Conservation (phyloP, 257 asterid species). For the Solanum chilense region DNA sequence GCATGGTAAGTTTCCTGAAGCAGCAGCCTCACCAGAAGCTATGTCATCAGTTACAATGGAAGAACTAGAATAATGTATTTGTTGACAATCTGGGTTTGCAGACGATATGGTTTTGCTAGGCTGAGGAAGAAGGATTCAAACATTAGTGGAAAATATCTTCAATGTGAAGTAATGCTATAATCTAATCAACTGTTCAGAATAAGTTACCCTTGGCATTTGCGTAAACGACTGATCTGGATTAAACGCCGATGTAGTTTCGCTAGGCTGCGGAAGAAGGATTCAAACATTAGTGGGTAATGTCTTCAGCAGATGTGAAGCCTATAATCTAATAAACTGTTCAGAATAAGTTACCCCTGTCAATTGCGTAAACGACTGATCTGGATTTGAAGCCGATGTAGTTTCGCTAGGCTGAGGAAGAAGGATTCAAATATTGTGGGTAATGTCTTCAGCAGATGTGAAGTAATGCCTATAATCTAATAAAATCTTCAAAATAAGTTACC, state of each 20-base stretch:
- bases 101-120: neutral
- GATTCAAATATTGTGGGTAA: neutral
- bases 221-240: neutral
- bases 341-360: no score
- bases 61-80: neutral
- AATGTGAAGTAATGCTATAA: neutral
- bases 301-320: no score
- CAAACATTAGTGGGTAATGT: no score
- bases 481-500: slow-evolving; percentile 17
- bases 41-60: slow-evolving; percentile 7
- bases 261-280: no score
- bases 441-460: neutral
- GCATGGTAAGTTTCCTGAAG: neutral
- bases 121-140: slow-evolving; percentile 15
- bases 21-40: slow-evolving; percentile 9
- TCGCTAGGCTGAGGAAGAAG: slow-evolving; percentile 18
- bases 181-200: neutral
- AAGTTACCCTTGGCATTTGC: slow-evolving; percentile 24
- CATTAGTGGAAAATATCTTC: neutral
- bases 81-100: neutral
- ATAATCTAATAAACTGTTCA: no score
- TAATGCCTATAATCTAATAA: neutral
- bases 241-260: no score
- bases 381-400: neutral
- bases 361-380: neutral